These are phyloP conservation scores for Hymenoscyphus linearis DNA, from an alignment of 2,329 filamentous ascomycete genomes.

Conservation along the genomic window DNA sequence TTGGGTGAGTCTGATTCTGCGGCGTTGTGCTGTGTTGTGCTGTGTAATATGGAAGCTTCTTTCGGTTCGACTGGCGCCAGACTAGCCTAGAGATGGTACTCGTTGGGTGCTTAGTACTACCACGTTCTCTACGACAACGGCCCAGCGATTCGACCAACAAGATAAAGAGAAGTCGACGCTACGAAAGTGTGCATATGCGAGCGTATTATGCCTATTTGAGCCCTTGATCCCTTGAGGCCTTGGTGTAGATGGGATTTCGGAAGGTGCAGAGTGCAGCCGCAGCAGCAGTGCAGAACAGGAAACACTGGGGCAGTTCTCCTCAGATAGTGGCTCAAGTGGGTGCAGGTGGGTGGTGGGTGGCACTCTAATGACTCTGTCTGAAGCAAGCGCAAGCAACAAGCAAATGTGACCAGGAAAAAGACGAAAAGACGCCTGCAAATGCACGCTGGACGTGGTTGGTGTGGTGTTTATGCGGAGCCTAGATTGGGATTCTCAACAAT, in stretches of 20 bases:
- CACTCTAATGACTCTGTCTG: neutral
- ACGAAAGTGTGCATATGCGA: slow-evolving; percentile 10
- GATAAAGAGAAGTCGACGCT: neutral
- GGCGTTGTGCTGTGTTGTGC: neutral
- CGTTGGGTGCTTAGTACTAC: neutral
- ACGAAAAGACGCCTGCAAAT: neutral
- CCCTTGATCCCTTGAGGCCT: neutral
- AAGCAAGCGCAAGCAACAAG: neutral
- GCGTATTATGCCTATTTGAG: neutral
- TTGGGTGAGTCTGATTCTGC: neutral
- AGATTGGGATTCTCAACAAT: neutral
- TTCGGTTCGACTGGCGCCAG: neutral
- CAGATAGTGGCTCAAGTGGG: no score
- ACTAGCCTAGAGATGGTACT: neutral
- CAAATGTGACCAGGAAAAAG: neutral
- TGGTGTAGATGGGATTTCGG: no score
- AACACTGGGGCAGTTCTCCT: neutral
- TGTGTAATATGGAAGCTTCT: slow-evolving; percentile 1
- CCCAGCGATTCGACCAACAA: slow-evolving; percentile 4
- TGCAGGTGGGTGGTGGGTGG: neutral
- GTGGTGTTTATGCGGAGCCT: neutral
- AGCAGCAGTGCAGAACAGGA: neutral
- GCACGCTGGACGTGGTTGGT: neutral
- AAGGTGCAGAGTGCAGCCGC: neutral
- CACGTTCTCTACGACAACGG: neutral